These are phyloP conservation scores for Gossypium aridum DNA, from an alignment of 441 rosid species.

Conservation along the genomic window DNA sequence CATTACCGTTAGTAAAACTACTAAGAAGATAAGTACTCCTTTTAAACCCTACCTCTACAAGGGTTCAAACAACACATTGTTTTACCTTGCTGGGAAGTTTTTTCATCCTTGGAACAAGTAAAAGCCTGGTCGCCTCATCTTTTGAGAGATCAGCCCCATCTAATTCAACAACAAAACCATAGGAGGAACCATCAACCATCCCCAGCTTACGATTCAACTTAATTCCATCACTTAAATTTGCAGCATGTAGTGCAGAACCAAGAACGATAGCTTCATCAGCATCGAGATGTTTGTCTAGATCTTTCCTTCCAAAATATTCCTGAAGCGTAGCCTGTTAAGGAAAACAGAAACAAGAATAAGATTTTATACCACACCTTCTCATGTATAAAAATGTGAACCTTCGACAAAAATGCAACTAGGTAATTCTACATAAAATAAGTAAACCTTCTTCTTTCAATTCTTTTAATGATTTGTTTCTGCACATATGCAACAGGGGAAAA, in stretches of 20 bases:
- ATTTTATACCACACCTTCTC: neutral
- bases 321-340: slow-evolving; percentile 72
- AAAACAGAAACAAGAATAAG: neutral
- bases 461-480: neutral
- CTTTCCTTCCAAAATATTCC: slow-evolving; percentile 86
- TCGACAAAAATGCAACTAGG: slow-evolving; percentile 4
- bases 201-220: slow-evolving; percentile 93
- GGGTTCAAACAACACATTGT: neutral
- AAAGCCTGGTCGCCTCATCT: slow-evolving; percentile 68
- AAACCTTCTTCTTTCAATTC: neutral
- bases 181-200: slow-evolving; percentile 90
- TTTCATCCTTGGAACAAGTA: slow-evolving; percentile 86
- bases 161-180: slow-evolving; percentile 65
- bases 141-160: slow-evolving; percentile 66
- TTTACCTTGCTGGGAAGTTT: slow-evolving; percentile 93
- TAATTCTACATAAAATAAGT: neutral
- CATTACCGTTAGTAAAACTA: slow-evolving; percentile 15
- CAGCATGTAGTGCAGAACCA: slow-evolving; percentile 84
- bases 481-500: slow-evolving; percentile 7
- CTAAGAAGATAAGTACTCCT: slow-evolving; percentile 10
- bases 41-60: slow-evolving; percentile 4
- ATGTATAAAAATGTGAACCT: neutral
- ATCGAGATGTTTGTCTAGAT: slow-evolving; percentile 90
- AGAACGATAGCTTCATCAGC: slow-evolving; percentile 98
- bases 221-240: slow-evolving; percentile 97